Evolutionary conservation across 495 filamentous ascomycete genomes (phyloP).

Genomic region (Penicillium odoratum): DNA sequence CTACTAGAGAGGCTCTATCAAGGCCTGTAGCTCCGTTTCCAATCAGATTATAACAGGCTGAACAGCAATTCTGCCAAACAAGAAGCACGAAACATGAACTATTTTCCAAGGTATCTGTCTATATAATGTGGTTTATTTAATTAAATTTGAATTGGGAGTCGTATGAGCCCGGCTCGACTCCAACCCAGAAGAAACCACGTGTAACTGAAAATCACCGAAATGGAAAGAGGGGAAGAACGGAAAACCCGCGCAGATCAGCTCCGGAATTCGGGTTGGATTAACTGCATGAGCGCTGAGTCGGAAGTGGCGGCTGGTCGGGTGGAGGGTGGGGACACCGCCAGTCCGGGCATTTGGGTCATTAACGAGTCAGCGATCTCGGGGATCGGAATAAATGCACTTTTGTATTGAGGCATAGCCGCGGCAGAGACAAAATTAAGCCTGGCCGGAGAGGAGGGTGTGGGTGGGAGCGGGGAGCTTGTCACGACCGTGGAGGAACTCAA

Average conservation of each 20-base stretch:
- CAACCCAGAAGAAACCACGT: slow-evolving; percentile 7
- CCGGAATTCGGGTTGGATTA: slow-evolving; percentile 2
- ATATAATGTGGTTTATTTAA: slow-evolving; percentile 12
- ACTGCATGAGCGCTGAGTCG: slow-evolving; percentile 6
- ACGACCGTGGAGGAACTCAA: slow-evolving; percentile 89
- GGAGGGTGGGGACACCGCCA: slow-evolving; percentile 11
- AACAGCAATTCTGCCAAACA: slow-evolving; percentile 1
- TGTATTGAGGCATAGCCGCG: slow-evolving; percentile 4
- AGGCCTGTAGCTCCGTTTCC: too few species aligned
- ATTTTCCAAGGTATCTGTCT: slow-evolving; percentile 17
- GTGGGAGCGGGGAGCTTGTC: slow-evolving; percentile 85
- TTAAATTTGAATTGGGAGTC: slow-evolving; percentile 1
- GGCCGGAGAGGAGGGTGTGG: slow-evolving; percentile 75
- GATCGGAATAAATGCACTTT: slow-evolving; percentile 17
- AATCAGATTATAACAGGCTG: too few species aligned
- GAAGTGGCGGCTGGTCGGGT: slow-evolving; percentile 10
- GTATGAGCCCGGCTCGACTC: slow-evolving; percentile 21
- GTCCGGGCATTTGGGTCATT: slow-evolving; percentile 10
- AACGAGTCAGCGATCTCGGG: slow-evolving; percentile 5
- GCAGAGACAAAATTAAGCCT: slow-evolving; percentile 31
- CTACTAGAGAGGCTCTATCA: too few species aligned
- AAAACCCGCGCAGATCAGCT: slow-evolving; percentile 1
- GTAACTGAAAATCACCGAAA: neutral
- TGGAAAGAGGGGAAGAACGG: neutral
- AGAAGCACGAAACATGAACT: neutral